Evolutionary conservation across 192 early-diverging fungal genomes (phyloP), one percentile per base, ranked within the genome.

Genomic region (Kappamyces sp.): DNA sequence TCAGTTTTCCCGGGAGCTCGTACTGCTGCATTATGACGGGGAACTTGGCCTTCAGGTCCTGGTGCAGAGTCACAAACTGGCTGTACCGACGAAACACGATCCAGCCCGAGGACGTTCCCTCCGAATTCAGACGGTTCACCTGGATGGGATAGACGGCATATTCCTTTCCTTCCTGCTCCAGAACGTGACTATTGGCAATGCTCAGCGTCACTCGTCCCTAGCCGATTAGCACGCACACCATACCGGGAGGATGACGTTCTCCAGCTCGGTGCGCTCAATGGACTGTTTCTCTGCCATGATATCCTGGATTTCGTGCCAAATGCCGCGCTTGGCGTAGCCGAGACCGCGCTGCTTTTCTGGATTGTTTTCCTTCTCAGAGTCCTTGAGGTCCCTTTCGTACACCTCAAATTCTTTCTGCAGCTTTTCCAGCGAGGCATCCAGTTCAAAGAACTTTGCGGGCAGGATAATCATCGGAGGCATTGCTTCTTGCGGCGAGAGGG

Each of bases 21-120:
- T 79, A 74, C 10, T 68, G 54, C 5, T 79, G 73, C 58, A 93
- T 84, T 8, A 77, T 62, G 8, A 10, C 41, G 0, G 83, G 74
- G 59, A 77, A 84, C 15, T 67, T 61, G 1, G 70, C 62, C 34
- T 77, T 79, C 31, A 97, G 70, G 6, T 74, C 68, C 36, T 84
- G 83, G 62, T 97, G 91, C 61, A 97, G 68, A 0, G 79, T 74
- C 52, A 84, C 79, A 66, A 97, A 94, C 70, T 97, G 91, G n/a
- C 82, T 81, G 67, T 89, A 92, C 2, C 92, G 70, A 4, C 89
- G 75, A 1, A 36, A 32, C 13, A 77, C 52, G 33, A 65, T 54
- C 74, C 74, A 76, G 4, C 55, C 64, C 46, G 49, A 55, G 32
- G 43, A 15, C 1, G 31, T 64, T 8, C 50, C 47, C 15, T 58